These are phyloP conservation scores for Blastomyces gilchristii DNA, from an alignment of 2,329 filamentous ascomycete species.

Conservation along the genomic window DNA sequence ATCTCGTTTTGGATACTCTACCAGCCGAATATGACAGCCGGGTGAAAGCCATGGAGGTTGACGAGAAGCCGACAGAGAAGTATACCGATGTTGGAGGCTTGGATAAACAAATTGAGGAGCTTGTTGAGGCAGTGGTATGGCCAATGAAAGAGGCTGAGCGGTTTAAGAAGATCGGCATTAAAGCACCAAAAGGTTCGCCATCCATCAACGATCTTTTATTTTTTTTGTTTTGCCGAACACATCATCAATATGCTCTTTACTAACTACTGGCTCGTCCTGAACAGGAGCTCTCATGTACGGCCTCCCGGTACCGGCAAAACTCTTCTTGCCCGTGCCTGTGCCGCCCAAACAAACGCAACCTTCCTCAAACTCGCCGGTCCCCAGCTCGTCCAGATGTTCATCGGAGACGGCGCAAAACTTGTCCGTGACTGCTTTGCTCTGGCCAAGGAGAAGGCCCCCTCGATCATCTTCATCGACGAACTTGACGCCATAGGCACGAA, in stretches of 20 bases:
- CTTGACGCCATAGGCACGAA: conserved; percentile 97
- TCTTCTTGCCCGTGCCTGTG: conserved; percentile 79
- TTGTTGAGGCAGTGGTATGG: conserved; percentile 97
- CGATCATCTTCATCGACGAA: conserved; percentile 99
- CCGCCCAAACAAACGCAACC: conserved; percentile 93
- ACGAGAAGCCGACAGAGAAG: conserved; percentile 98
- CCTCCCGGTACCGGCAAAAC: conserved; percentile 41
- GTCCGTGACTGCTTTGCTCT: conserved; percentile 95
- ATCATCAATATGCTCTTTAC: conserved; percentile 5
- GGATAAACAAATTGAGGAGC: conserved; percentile 97
- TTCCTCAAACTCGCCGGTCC: conserved; percentile 97
- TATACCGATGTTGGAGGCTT: conserved; percentile 96
- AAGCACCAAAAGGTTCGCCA: conserved; percentile 83
- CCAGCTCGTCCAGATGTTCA: conserved; percentile 99
- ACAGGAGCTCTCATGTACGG: conserved; percentile 96
- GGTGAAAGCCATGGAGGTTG: conserved; percentile 99
- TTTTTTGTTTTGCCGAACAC: conserved; percentile 8
- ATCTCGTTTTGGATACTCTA: conserved; percentile 89
- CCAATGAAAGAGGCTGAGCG: conserved; percentile 99
- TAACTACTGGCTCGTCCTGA: conserved; percentile 9
- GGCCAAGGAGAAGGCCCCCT: conserved; percentile 95
- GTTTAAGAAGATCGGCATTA: conserved; percentile 99
- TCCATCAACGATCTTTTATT: conserved; percentile 8
- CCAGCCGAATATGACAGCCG: conserved; percentile 97
- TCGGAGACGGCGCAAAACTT: conserved; percentile 94